Evolutionary conservation across 2,329 filamentous ascomycete species (phyloP).

Genomic region (Penicillium sp.): DNA sequence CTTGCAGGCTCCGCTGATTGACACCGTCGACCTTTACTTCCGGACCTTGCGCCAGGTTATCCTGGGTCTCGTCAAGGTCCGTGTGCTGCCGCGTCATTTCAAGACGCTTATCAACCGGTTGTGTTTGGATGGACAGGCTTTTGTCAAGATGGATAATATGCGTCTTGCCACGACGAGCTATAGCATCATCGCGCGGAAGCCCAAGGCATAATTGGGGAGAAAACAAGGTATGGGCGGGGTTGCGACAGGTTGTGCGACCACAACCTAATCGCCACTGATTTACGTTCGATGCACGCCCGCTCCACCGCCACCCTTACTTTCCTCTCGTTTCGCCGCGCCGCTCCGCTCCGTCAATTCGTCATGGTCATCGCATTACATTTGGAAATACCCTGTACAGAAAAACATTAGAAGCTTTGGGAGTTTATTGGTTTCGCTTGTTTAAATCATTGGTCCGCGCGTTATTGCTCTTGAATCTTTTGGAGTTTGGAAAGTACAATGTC

Average conservation of each 20-base stretch:
- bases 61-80: slow-evolving; percentile 50
- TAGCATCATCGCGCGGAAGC: slow-evolving; percentile 55
- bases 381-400: slow-evolving; percentile 20
- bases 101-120: slow-evolving; percentile 56
- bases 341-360: background rate
- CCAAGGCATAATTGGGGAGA: slow-evolving; percentile 12
- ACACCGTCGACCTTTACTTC: slow-evolving; percentile 58
- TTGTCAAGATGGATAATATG: slow-evolving; percentile 58
- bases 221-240: background rate
- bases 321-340: background rate
- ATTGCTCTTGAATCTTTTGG: background rate
- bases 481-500: slow-evolving; percentile 7
- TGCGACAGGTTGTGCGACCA: background rate
- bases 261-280: background rate
- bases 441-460: background rate
- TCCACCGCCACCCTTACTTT: background rate
- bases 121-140: slow-evolving; percentile 56
- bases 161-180: slow-evolving; percentile 56
- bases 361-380: background rate
- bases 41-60: slow-evolving; percentile 53
- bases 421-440: slow-evolving; percentile 6
- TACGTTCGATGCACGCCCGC: background rate
- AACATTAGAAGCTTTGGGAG: slow-evolving; percentile 18
- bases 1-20: slow-evolving; percentile 55
- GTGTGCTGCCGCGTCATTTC: slow-evolving; percentile 53